These are phyloP conservation scores for Mollisia scopiformis DNA, from an alignment of 2,329 filamentous ascomycete species.

Conservation along the genomic window DNA sequence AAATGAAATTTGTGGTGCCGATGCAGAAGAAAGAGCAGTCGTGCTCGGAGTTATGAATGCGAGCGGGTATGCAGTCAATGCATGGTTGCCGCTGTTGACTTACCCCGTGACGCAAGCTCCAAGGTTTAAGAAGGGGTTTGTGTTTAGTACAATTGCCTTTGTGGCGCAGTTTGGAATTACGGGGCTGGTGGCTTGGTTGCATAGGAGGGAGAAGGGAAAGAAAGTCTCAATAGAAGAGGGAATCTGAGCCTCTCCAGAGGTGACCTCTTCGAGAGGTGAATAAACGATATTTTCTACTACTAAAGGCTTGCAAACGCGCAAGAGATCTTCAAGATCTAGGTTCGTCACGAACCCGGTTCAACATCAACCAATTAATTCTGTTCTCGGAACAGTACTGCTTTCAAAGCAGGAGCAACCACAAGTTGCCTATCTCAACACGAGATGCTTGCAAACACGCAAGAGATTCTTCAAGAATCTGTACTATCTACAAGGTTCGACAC, in stretches of 20 bases:
- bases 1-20: slow-evolving; percentile 48
- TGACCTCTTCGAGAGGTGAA: not conserved
- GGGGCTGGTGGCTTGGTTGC: slow-evolving; percentile 14
- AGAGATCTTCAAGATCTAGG: too few relatives aligned
- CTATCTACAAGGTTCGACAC: too few relatives aligned
- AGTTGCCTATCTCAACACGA: too few relatives aligned
- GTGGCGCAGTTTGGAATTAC: slow-evolving; percentile 27
- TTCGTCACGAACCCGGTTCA: too few relatives aligned
- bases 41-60: slow-evolving; percentile 53
- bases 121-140: slow-evolving; percentile 44
- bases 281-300: too few relatives aligned
- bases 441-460: too few relatives aligned
- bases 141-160: slow-evolving; percentile 38
- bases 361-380: too few relatives aligned
- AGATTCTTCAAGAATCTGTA: too few relatives aligned
- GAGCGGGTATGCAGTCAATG: slow-evolving; percentile 46
- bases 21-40: slow-evolving; percentile 51
- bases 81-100: slow-evolving; percentile 45
- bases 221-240: not conserved
- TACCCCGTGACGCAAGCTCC: slow-evolving; percentile 39
- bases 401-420: too few relatives aligned
- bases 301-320: too few relatives aligned
- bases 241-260: not conserved
- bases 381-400: too few relatives aligned
- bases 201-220: slow-evolving; percentile 18